Evolutionary conservation across 169 alveolate genomes (phyloP).

Genomic region (Babesia ovata): DNA sequence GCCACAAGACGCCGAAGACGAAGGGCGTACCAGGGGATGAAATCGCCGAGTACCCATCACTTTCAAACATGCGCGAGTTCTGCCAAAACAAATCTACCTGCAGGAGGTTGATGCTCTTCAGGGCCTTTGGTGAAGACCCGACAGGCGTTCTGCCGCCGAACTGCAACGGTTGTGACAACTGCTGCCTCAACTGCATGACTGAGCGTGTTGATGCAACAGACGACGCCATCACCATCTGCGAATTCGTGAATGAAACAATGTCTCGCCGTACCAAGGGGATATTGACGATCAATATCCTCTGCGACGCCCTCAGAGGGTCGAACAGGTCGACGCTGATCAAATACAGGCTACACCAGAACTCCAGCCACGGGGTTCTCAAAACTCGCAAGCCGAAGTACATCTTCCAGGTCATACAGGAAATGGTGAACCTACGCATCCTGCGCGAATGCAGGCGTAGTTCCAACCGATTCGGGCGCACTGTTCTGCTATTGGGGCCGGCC

Average conservation of each 20-base stretch:
- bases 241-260: slow-evolving; percentile 53
- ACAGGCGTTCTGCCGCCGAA: slow-evolving; percentile 15
- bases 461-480: slow-evolving; percentile 62
- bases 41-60: not conserved
- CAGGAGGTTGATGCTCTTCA: slow-evolving; percentile 47
- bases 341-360: slow-evolving; percentile 43
- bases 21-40: slow-evolving; percentile 21
- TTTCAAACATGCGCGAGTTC: slow-evolving; percentile 48
- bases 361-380: slow-evolving; percentile 54
- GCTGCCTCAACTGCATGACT: slow-evolving; percentile 36
- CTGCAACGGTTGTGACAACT: slow-evolving; percentile 66
- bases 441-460: slow-evolving; percentile 52
- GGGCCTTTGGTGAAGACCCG: slow-evolving; percentile 64
- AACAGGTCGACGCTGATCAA: slow-evolving; percentile 25
- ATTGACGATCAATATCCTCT: slow-evolving; percentile 50
- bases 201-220: slow-evolving; percentile 50
- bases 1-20: slow-evolving; percentile 5
- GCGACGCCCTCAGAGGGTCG: slow-evolving; percentile 67
- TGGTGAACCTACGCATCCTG: slow-evolving; percentile 44
- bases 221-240: slow-evolving; percentile 39
- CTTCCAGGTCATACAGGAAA: slow-evolving; percentile 38
- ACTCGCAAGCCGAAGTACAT: slow-evolving; percentile 24
- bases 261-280: slow-evolving; percentile 30
- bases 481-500: slow-evolving; percentile 39
- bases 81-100: slow-evolving; percentile 62